A percentile compares a stretch with the other conserved stretches of the same genome.
These are phyloP conservation scores for Aspergillus pseudonomiae DNA, from an alignment of 2,329 filamentous ascomycete genomes.

Conservation along the genomic window DNA sequence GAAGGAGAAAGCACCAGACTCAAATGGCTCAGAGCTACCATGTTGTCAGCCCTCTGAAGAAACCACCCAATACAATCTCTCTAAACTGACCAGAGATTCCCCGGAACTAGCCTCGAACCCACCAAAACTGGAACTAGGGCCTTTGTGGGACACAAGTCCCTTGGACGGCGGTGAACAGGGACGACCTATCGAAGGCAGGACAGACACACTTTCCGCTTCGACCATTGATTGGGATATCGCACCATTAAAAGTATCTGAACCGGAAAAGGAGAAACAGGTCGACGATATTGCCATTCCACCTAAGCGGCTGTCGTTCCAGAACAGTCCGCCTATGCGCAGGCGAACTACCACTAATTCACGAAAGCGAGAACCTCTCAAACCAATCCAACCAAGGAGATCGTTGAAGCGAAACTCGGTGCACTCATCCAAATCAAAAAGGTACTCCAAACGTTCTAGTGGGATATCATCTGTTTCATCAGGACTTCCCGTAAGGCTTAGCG, in stretches of 20 bases:
- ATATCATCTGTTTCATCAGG: slow-evolving; percentile 41
- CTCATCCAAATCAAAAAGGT: slow-evolving; percentile 39
- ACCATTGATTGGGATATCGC: slow-evolving; percentile 35
- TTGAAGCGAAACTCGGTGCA: slow-evolving; percentile 40
- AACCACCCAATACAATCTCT: slow-evolving; percentile 23
- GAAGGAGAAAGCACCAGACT: slow-evolving; percentile 26
- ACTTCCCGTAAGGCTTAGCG: slow-evolving; percentile 43
- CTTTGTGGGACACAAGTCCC: slow-evolving; percentile 35
- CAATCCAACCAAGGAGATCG: slow-evolving; percentile 38
- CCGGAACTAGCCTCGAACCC: slow-evolving; percentile 31
- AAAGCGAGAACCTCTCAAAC: slow-evolving; percentile 39
- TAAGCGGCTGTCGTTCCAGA: slow-evolving; percentile 33
- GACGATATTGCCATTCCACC: slow-evolving; percentile 26
- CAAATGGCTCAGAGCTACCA: slow-evolving; percentile 25
- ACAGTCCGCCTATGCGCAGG: slow-evolving; percentile 32
- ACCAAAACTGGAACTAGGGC: slow-evolving; percentile 39
- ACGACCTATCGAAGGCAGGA: slow-evolving; percentile 24
- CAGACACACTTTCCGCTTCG: slow-evolving; percentile 31
- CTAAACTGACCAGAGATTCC: slow-evolving; percentile 26
- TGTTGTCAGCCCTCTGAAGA: slow-evolving; percentile 31
- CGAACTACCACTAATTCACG: slow-evolving; percentile 33
- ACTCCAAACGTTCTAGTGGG: slow-evolving; percentile 43
- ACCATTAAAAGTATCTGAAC: slow-evolving; percentile 25
- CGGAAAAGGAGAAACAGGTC: slow-evolving; percentile 26
- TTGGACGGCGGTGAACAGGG: slow-evolving; percentile 25